Evolutionary conservation across 2,329 filamentous ascomycete species (phyloP).

Genomic region (Diaporthe ampelina): DNA sequence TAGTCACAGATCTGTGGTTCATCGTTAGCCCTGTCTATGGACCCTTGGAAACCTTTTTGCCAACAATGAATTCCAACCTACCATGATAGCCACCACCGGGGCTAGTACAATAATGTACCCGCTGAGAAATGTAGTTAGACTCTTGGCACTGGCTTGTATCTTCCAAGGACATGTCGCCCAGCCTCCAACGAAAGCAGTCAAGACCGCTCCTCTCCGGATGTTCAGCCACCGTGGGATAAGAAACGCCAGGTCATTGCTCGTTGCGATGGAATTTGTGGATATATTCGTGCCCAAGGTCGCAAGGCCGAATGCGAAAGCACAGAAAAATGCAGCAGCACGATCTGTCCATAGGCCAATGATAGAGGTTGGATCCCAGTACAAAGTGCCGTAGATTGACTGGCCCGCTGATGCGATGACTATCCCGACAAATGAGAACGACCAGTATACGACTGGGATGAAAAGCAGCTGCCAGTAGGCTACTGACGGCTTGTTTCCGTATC

Average conservation of each 20-base stretch:
- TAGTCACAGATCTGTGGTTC: constrained; percentile 23
- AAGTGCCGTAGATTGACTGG: constrained; percentile 58
- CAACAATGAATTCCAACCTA: not conserved
- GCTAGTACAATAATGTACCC: constrained; percentile 43
- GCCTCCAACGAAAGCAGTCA: constrained; percentile 50
- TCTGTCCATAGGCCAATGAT: constrained; percentile 58
- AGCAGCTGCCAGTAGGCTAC: constrained; percentile 56
- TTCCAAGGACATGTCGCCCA: constrained; percentile 55
- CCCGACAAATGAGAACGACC: constrained; percentile 60
- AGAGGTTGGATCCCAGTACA: constrained; percentile 64
- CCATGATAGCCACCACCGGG: constrained; percentile 44
- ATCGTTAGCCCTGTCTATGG: not conserved
- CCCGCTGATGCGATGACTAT: constrained; percentile 63
- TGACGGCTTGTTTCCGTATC: constrained; percentile 41
- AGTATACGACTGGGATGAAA: constrained; percentile 62
- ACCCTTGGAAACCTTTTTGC: not conserved
- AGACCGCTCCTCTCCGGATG: constrained; percentile 49
- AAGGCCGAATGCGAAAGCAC: constrained; percentile 55
- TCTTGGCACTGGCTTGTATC: constrained; percentile 48
- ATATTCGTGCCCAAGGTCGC: constrained; percentile 49
- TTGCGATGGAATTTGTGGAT: constrained; percentile 61
- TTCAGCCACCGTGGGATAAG: constrained; percentile 50
- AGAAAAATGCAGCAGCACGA: constrained; percentile 50
- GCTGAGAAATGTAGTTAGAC: constrained; percentile 36
- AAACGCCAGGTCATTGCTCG: constrained; percentile 58